Evolutionary conservation across 2,329 filamentous ascomycete species (phyloP).

Genomic region (Microascus cirrosus): DNA sequence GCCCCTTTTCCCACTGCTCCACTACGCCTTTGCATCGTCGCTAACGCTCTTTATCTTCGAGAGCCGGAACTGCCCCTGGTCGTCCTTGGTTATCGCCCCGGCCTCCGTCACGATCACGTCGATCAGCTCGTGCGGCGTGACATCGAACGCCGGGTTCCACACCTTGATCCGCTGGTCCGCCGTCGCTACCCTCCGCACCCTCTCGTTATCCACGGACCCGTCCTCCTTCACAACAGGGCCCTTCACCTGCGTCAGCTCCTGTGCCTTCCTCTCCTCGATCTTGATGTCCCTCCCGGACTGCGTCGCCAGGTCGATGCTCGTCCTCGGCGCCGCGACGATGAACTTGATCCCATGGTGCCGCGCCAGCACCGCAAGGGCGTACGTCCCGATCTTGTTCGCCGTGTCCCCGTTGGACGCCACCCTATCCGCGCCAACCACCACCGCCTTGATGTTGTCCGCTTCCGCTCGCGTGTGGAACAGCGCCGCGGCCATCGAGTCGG

Average conservation of each 20-base stretch:
- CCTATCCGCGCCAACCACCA: slow-evolving; percentile 89
- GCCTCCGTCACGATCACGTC: slow-evolving; percentile 92
- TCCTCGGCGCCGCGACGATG: slow-evolving; percentile 86
- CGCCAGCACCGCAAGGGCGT: slow-evolving; percentile 83
- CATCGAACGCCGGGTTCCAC: slow-evolving; percentile 96
- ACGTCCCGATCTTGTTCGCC: slow-evolving; percentile 97
- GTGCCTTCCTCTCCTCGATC: slow-evolving; percentile 76
- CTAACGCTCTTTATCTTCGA: slow-evolving; percentile 2
- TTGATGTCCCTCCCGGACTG: slow-evolving; percentile 67
- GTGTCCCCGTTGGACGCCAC: slow-evolving; percentile 96
- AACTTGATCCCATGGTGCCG: slow-evolving; percentile 85
- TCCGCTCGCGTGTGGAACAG: slow-evolving; percentile 57
- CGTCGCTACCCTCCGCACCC: slow-evolving; percentile 64
- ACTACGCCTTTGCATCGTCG: slow-evolving; percentile 1
- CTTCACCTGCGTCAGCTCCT: slow-evolving; percentile 76
- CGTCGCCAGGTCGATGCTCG: slow-evolving; percentile 81
- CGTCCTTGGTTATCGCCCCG: slow-evolving; percentile 70
- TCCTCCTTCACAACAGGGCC: slow-evolving; percentile 60
- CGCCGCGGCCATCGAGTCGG: slow-evolving; percentile 92
- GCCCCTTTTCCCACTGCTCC: too few relatives aligned
- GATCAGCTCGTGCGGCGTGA: slow-evolving; percentile 80
- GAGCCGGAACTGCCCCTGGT: slow-evolving; percentile 54
- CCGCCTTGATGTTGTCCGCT: slow-evolving; percentile 62
- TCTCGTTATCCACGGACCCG: slow-evolving; percentile 49
- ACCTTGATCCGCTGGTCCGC: slow-evolving; percentile 70